These are phyloP conservation scores for Cylindrotheca closterium DNA, from an alignment of 108 stramenopile species.

Conservation along the genomic window DNA sequence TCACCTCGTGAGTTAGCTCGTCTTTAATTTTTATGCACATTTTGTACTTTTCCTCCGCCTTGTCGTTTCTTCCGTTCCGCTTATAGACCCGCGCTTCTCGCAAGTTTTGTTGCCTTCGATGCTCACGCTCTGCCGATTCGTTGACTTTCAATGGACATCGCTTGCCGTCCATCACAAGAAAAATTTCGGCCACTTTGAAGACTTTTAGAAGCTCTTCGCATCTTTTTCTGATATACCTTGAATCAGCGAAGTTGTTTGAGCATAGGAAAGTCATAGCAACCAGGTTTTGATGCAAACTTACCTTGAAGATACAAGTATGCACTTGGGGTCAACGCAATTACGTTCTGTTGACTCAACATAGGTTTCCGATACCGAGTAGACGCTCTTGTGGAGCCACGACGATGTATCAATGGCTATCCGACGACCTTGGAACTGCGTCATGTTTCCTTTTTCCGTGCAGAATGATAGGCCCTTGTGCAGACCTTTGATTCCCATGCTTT, in stretches of 20 bases:
- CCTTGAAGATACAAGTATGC: constrained; percentile 45
- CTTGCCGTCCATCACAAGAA: constrained; percentile 82
- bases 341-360: constrained; percentile 68
- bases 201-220: constrained; percentile 58
- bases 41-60: constrained; percentile 74
- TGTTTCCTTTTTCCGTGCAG: constrained; percentile 46
- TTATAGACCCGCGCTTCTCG: constrained; percentile 57
- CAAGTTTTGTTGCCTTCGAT: constrained; percentile 51
- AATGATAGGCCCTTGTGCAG: constrained; percentile 65
- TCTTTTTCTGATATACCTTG: constrained; percentile 63
- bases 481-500: constrained; percentile 81
- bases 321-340: constrained; percentile 39
- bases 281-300: too few relatives aligned
- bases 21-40: constrained; percentile 64
- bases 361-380: constrained; percentile 71
- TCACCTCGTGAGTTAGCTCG: constrained; percentile 59
- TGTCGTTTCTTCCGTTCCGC: constrained; percentile 31
- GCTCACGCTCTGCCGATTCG: constrained; percentile 69
- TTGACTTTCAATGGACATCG: constrained; percentile 79
- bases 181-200: constrained; percentile 47
- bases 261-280: too few relatives aligned
- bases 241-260: too few relatives aligned
- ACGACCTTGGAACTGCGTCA: constrained; percentile 55
- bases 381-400: constrained; percentile 87
- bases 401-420: constrained; percentile 80